phyloP scores from a whole-genome alignment of 345 rosid genomes.

The Arabidopsis arenosa region DNA sequence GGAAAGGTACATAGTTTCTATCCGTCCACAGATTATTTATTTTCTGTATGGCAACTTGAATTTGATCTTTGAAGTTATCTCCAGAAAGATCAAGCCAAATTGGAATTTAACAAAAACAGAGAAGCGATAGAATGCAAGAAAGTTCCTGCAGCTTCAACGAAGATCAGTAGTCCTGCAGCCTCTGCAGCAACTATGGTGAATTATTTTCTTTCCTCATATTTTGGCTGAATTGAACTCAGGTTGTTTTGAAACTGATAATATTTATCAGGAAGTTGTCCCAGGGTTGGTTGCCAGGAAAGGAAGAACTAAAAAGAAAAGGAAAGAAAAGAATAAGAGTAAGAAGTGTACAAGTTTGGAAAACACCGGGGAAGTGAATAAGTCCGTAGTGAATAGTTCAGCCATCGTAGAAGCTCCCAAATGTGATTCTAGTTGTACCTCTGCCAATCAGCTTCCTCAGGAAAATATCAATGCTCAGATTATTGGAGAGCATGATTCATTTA shows the following conservation, averaged over 20 bases:
- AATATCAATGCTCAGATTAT: slow-evolving; percentile 40
- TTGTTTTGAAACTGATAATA: slow-evolving; percentile 53
- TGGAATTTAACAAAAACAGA: slow-evolving; percentile 40
- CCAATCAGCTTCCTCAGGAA: slow-evolving; percentile 49
- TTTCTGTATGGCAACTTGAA: slow-evolving; percentile 32
- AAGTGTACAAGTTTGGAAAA: slow-evolving; percentile 48
- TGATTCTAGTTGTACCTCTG: slow-evolving; percentile 45
- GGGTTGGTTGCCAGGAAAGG: slow-evolving; percentile 57
- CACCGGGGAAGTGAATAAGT: slow-evolving; percentile 45
- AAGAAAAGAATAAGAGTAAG: slow-evolving; percentile 67
- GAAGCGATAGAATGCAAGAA: slow-evolving; percentile 50
- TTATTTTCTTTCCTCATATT: slow-evolving; percentile 33
- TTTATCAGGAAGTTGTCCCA: slow-evolving; percentile 71
- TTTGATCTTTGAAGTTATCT: slow-evolving; percentile 30
- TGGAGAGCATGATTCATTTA: slow-evolving; percentile 45
- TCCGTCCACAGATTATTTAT: slow-evolving; percentile 27
- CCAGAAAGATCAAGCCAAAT: slow-evolving; percentile 37
- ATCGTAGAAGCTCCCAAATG: slow-evolving; percentile 32
- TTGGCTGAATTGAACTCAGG: slow-evolving; percentile 29
- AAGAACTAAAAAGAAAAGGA: slow-evolving; percentile 58
- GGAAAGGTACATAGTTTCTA: slow-evolving; percentile 52
- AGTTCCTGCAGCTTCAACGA: slow-evolving; percentile 46
- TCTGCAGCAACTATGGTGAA: slow-evolving; percentile 53
- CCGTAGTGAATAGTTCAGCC: slow-evolving; percentile 40
- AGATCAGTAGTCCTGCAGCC: slow-evolving; percentile 47